Conservation (phyloP, 2,329 filamentous ascomycete species). For the Kalaharituber pfeilii region DNA sequence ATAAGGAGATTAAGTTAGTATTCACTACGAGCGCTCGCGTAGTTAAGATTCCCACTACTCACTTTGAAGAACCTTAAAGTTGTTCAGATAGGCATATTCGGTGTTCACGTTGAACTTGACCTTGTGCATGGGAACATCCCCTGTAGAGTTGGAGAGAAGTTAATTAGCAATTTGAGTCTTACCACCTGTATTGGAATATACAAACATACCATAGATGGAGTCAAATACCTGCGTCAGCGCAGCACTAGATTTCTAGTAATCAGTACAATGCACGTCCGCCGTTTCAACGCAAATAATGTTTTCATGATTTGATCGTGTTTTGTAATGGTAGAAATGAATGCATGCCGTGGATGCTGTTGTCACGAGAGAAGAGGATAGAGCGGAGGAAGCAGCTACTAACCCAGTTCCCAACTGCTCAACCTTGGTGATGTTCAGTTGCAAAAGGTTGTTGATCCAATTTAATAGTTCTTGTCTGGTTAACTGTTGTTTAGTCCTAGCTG, state of each 20-base stretch:
- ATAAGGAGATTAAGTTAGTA: constrained; percentile 3
- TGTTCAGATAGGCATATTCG: constrained; percentile 94
- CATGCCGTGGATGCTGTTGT: neutral
- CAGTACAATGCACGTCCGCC: too few relatives aligned
- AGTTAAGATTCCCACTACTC: constrained; percentile 27
- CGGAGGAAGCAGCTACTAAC: constrained; percentile 34
- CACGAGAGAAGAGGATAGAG: neutral
- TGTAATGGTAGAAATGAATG: neutral
- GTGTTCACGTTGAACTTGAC: constrained; percentile 98
- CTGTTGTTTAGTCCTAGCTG: too few relatives aligned
- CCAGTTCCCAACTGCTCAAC: constrained; percentile 98
- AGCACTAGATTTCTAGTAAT: constrained; percentile 41
- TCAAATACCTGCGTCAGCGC: constrained; percentile 96
- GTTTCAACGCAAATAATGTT: neutral
- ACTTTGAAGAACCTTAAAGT: constrained; percentile 97
- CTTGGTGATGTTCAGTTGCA: constrained; percentile 95
- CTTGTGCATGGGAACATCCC: constrained; percentile 81
- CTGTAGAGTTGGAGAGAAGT: constrained; percentile 25
- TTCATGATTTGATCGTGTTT: neutral
- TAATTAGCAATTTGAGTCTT: constrained; percentile 3
- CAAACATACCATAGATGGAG: constrained; percentile 64
- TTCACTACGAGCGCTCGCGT: too few relatives aligned
- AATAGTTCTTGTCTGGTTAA: constrained; percentile 98
- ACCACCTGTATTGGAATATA: neutral
- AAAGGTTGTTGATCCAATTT: constrained; percentile 89